Conservation (phyloP, 1,284 basidiomycete species). For the Tylopilus sp. region DNA sequence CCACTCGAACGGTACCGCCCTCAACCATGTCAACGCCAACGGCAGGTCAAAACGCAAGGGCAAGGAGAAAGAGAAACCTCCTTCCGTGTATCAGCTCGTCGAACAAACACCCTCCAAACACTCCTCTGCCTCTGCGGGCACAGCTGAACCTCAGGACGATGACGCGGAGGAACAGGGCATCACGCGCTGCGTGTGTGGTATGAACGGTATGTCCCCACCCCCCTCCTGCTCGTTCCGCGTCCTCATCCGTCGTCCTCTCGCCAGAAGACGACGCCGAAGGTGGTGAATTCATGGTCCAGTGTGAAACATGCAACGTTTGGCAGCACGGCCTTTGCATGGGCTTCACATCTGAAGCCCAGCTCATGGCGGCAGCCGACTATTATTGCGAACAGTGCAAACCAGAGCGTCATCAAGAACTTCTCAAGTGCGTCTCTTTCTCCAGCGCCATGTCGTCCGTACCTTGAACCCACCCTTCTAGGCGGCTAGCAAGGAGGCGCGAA, state of each 20-base stretch:
- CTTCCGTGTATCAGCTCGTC: conserved; percentile 21
- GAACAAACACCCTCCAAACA: conserved; percentile 29
- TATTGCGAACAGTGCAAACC: conserved; percentile 94
- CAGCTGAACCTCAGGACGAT: conserved; percentile 36
- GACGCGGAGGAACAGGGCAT: conserved; percentile 79
- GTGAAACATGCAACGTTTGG: conserved; percentile 96
- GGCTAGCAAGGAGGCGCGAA: conserved; percentile 60
- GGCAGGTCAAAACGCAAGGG: conserved; percentile 36
- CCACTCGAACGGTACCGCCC: conserved; percentile 38
- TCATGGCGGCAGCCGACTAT: conserved; percentile 77
- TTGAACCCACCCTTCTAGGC: conserved; percentile 39
- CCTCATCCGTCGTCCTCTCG: conserved; percentile 27
- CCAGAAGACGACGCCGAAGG: conserved; percentile 71
- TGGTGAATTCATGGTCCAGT: conserved; percentile 94
- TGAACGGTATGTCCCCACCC: conserved; percentile 59
- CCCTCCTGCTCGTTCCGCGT: background rate
- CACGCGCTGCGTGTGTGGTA: conserved; percentile 92
- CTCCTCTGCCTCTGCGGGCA: conserved; percentile 35
- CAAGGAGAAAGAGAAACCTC: conserved; percentile 35
- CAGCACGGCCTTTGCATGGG: conserved; percentile 98
- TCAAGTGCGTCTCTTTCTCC: conserved; percentile 51
- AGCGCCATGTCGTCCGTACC: conserved; percentile 1
- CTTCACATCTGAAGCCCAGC: conserved; percentile 78
- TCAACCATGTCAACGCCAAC: conserved; percentile 35
- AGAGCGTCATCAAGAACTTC: conserved; percentile 73